Evolutionary conservation across 2,329 filamentous ascomycete genomes (phyloP), one percentile per base, ranked within the genome.

Genomic region (Zasmidium cellare): DNA sequence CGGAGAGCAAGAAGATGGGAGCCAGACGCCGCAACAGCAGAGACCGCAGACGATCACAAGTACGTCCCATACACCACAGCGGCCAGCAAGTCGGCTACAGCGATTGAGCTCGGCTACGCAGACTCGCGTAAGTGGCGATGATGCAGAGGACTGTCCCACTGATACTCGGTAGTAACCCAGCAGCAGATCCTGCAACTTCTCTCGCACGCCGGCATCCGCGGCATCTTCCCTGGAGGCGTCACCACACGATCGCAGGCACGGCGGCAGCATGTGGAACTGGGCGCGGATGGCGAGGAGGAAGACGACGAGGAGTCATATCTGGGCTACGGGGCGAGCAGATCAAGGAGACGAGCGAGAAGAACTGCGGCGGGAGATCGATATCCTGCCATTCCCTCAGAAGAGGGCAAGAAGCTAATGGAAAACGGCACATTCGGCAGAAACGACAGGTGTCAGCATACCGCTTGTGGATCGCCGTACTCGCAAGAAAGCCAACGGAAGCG

Each of bases 301-400:
- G 66, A 66, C 7, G 60, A 65, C 11, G 65, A 63, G 11, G 72
- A 77, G 3, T 69, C 61, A 22, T 72, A 75, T 45, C 59, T 67
- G 20, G 71, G 71, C 68, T 75, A 64, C 72, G 74, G 74, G 67
- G 61, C 68, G 5, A 69, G 74, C 52, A 74, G 79, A 51, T 77
- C 79, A 65, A 77, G 79, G 65, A 75, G 80, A 44, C 72, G 79
- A 31, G 75, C 81, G 48, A 78, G 82, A 53, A 73, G 73, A 60
- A 76, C 76, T 18, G 72, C 77, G 6, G 61, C 68, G 3, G 72
- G 69, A 19, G 73, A 86, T 61, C 77, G 84, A 46, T 92, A 92
- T 59, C 91, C 92, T n/a, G 89, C 89, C 66, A 86, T 96, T 0
- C 93, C 93, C 0, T 96, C 88, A 67, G 85, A 89, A 11, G 82